Evolutionary conservation across 495 filamentous ascomycete genomes (phyloP).

Genomic region (Chaetomium tenue): DNA sequence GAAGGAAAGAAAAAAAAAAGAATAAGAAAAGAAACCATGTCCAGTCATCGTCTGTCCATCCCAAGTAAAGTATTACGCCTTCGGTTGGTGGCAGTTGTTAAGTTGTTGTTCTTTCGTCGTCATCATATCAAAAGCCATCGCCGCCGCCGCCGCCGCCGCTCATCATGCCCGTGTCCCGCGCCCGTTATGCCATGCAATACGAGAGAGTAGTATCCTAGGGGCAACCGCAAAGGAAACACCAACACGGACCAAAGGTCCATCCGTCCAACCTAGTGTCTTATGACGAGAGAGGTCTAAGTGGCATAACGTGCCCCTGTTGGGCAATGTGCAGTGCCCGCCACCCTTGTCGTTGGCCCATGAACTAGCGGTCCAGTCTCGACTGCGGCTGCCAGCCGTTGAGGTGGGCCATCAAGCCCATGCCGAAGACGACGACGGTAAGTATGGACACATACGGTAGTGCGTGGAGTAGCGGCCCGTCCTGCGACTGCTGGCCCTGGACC

Average conservation of each 20-base stretch:
- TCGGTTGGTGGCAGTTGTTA: not conserved
- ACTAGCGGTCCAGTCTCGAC: slow-evolving; percentile 29
- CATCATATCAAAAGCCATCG: slow-evolving; percentile 13
- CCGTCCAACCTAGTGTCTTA: too few relatives aligned
- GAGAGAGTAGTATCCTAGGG: not conserved
- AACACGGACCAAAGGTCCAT: too few relatives aligned
- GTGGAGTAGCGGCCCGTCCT: slow-evolving; percentile 54
- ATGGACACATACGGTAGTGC: slow-evolving; percentile 82
- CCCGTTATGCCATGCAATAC: slow-evolving; percentile 1
- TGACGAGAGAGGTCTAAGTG: too few relatives aligned
- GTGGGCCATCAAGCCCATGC: slow-evolving; percentile 90
- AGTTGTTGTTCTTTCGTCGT: slow-evolving; percentile 12
- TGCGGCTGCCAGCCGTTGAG: slow-evolving; percentile 78
- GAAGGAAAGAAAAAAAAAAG: not conserved
- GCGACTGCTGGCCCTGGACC: slow-evolving; percentile 28
- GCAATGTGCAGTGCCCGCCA: too few relatives aligned
- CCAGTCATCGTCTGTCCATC: slow-evolving; percentile 11
- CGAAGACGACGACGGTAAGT: slow-evolving; percentile 83
- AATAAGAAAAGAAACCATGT: slow-evolving; percentile 10
- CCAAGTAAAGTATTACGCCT: slow-evolving; percentile 8
- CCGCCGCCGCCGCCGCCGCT: not conserved
- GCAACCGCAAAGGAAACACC: not conserved
- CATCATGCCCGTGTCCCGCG: not conserved
- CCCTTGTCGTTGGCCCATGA: not conserved
- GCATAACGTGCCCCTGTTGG: not conserved